Evolutionary conservation across 441 rosid genomes (phyloP).

Genomic region (Capsella rubella): DNA sequence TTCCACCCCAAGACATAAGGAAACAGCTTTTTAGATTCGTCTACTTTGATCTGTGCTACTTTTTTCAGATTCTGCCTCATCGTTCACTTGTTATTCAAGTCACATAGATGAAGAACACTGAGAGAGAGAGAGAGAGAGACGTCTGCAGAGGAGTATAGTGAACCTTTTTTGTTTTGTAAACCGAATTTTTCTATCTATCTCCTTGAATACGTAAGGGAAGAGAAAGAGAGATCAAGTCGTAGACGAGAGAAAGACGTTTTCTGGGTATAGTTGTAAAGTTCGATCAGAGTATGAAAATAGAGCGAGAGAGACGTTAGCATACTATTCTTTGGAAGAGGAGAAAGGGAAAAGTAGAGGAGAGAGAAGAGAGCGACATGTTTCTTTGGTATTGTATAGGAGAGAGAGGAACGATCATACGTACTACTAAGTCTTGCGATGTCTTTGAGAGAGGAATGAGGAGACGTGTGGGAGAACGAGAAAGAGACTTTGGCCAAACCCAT

Average conservation of each 20-base stretch:
- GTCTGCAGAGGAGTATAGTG: conserved; percentile 4
- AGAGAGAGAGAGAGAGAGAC: background rate
- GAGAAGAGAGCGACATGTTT: too few species aligned
- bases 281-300: conserved; percentile 24
- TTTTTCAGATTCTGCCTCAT: conserved; percentile 33
- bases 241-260: conserved; percentile 1
- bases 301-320: conserved; percentile 32
- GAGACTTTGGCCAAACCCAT: conserved; percentile 45
- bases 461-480: conserved; percentile 49
- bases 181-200: conserved; percentile 2
- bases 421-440: conserved; percentile 14
- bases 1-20: conserved; percentile 22
- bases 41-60: conserved; percentile 29
- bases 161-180: conserved; percentile 1
- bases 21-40: conserved; percentile 25
- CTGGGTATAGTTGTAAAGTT: conserved; percentile 23
- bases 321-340: conserved; percentile 32
- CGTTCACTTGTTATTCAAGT: conserved; percentile 33
- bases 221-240: background rate
- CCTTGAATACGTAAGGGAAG: conserved; percentile 22
- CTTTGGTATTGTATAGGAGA: background rate
- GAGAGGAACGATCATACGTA: background rate
- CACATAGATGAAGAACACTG: conserved; percentile 13
- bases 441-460: conserved; percentile 26
- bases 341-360: conserved; percentile 10